Evolutionary conservation across 345 rosid genomes (phyloP), one percentile per base, ranked within the genome.

Genomic region (Salix arbutifolia): DNA sequence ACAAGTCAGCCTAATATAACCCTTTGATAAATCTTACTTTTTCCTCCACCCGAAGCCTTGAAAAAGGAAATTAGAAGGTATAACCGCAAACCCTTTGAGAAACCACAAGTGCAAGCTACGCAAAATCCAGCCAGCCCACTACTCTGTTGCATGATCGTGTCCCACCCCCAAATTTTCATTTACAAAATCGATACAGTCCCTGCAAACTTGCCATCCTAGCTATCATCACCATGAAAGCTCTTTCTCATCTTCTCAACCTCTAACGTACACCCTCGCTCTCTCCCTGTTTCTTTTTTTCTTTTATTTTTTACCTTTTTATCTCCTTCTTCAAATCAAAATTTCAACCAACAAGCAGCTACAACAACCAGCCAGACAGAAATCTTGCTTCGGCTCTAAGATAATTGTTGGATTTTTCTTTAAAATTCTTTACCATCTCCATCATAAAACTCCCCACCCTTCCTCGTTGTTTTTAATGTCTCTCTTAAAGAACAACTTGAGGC

Each of bases 361-460:
- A 37, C 86, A 78, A 77, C 87, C 73, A 38, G 67, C 81, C 70
- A 14, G 65, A 64, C 70, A 14, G 65, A 64, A 30, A 76, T 74
- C 67, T 84, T 82, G 78, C 92, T 88, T 89, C 78, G 46, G 62
- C 78, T 71, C 81, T 46, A 89, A 85, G 92, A 81, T 70, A 72
- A 21, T 23, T 79, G 38, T 31, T 16, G 62, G 73, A 38, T 52
- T 5, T 23, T 30, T 30, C 23, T 71, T 35, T 19, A 13, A 7
- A 30, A 3, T 58, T 46, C 18, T 17, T 10, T 11, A 50, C 48
- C 21, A 23, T 67, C 71, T 11, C 16, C 23, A 28, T 14, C 78
- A 0, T 11, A 23, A 26, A 53, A 9, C 28, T 58, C 40, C 60
- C 53, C 14, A 11, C n/a, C 35, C 19, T n/a, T 48, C 38, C 65